Conservation (phyloP, 2,329 filamentous ascomycete genomes). For the Cladosporium sp. region DNA sequence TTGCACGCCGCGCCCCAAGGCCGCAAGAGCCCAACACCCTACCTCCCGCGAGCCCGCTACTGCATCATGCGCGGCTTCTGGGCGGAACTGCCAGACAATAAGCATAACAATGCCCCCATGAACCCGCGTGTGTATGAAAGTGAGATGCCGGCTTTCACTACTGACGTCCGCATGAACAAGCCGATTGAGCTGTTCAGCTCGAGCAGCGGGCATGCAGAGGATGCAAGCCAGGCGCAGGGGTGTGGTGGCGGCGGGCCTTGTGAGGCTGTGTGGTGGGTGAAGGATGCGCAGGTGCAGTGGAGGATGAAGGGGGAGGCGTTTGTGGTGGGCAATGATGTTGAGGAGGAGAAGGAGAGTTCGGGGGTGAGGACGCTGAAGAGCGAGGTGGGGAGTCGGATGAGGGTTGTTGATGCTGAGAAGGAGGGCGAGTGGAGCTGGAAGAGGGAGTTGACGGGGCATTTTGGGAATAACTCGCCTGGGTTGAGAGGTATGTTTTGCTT, state of each 20-base stretch:
- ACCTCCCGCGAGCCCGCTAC: slow-evolving; percentile 64
- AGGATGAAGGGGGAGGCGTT: slow-evolving; percentile 75
- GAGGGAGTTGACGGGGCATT: slow-evolving; percentile 79
- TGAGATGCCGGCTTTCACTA: slow-evolving; percentile 81
- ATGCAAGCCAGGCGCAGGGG: slow-evolving; percentile 46
- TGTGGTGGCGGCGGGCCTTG: slow-evolving; percentile 67
- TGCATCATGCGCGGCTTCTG: slow-evolving; percentile 88
- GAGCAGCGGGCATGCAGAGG: slow-evolving; percentile 48
- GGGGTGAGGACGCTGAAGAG: slow-evolving; percentile 61
- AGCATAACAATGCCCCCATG: slow-evolving; percentile 68
- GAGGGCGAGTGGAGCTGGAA: slow-evolving; percentile 70
- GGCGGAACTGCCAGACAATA: slow-evolving; percentile 69
- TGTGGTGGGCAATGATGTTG: slow-evolving; percentile 70
- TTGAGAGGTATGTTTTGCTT: slow-evolving; percentile 64
- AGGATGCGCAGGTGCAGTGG: slow-evolving; percentile 75
- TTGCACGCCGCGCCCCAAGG: slow-evolving; percentile 44
- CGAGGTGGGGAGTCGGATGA: slow-evolving; percentile 64
- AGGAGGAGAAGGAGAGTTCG: slow-evolving; percentile 54
- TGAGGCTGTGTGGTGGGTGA: slow-evolving; percentile 84
- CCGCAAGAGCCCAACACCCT: slow-evolving; percentile 41
- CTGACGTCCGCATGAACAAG: slow-evolving; percentile 86
- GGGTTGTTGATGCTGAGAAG: slow-evolving; percentile 48
- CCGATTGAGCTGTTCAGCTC: slow-evolving; percentile 66
- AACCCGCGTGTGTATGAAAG: slow-evolving; percentile 73
- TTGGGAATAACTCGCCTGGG: slow-evolving; percentile 80